Conservation (phyloP, 192 early-diverging fungal species). For the Coemansia sp. region DNA sequence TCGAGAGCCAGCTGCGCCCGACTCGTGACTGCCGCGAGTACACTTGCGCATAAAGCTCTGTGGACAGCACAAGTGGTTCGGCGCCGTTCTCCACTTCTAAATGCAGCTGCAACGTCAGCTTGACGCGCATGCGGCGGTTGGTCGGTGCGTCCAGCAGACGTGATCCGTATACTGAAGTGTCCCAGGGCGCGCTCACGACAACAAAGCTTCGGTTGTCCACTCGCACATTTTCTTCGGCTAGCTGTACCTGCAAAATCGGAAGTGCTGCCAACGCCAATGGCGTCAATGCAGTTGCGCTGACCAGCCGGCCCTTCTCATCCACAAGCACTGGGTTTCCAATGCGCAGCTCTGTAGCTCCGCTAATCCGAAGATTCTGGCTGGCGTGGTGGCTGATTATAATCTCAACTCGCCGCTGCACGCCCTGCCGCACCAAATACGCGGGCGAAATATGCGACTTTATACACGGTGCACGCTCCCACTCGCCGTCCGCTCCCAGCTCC, state of each 20-base stretch:
- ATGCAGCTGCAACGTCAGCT: constrained; percentile 56
- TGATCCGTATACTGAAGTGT: constrained; percentile 70
- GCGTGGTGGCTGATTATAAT: constrained; percentile 65
- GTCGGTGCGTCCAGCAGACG: constrained; percentile 65
- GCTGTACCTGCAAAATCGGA: constrained; percentile 43
- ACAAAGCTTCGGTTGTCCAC: constrained; percentile 64
- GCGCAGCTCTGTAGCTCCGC: constrained; percentile 1
- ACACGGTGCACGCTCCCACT: constrained; percentile 49
- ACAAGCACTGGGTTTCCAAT: constrained; percentile 47
- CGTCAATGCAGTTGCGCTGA: constrained; percentile 1
- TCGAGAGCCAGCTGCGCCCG: constrained; percentile 21
- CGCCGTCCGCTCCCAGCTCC: constrained; percentile 62
- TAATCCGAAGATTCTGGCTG: constrained; percentile 62
- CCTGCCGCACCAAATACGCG: constrained; percentile 68
- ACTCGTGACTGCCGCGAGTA: constrained; percentile 47
- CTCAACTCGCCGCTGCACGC: constrained; percentile 67
- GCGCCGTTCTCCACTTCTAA: constrained; percentile 61
- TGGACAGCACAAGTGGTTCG: constrained; percentile 55
- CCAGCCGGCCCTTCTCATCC: constrained; percentile 60
- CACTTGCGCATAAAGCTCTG: constrained; percentile 62
- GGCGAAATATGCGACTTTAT: constrained; percentile 31
- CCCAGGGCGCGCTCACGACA: constrained; percentile 63
- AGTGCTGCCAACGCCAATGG: constrained; percentile 4
- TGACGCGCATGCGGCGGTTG: constrained; percentile 55
- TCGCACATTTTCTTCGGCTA: constrained; percentile 49